A percentile compares a stretch with the other conserved stretches of the same genome.
Conservation (phyloP, 805 yeast species). For the Suhomyces vadensis region DNA sequence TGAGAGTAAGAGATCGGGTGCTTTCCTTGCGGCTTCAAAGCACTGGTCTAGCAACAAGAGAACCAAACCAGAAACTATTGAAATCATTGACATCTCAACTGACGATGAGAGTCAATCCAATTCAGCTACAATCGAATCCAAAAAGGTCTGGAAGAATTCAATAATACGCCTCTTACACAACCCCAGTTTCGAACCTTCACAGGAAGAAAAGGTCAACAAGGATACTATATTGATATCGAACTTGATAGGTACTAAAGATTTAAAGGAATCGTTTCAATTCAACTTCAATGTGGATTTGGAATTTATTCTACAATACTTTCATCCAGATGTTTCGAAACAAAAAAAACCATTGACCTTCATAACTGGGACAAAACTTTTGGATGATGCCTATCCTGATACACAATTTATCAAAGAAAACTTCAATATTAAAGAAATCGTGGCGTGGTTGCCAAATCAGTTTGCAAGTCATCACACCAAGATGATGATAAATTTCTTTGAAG, state of each 20-base stretch:
- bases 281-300: slow-evolving; percentile 49
- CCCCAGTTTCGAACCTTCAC: slow-evolving; percentile 22
- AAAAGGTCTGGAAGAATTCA: slow-evolving; percentile 11
- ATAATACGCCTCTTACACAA: slow-evolving; percentile 27
- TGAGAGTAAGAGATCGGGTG: slow-evolving; percentile 18
- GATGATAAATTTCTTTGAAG: slow-evolving; percentile 57
- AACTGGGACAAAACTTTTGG: slow-evolving; percentile 25
- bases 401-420: slow-evolving; percentile 17
- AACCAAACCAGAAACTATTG: slow-evolving; percentile 5
- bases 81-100: slow-evolving; percentile 4
- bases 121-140: neutral
- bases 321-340: slow-evolving; percentile 21
- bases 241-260: slow-evolving; percentile 32
- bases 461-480: slow-evolving; percentile 67
- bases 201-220: slow-evolving; percentile 17
- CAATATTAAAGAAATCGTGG: slow-evolving; percentile 34
- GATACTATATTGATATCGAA: slow-evolving; percentile 29
- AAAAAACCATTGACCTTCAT: slow-evolving; percentile 29
- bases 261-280: slow-evolving; percentile 45
- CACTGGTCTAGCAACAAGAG: slow-evolving; percentile 23
- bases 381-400: slow-evolving; percentile 12
- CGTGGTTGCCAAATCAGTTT: slow-evolving; percentile 31
- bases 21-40: slow-evolving; percentile 24
- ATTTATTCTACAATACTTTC: slow-evolving; percentile 34
- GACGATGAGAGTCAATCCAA: slow-evolving; percentile 1